Evolutionary conservation across 768 basidiomycete species (phyloP).

Genomic region (Xerocomus brunneocitrinus): DNA sequence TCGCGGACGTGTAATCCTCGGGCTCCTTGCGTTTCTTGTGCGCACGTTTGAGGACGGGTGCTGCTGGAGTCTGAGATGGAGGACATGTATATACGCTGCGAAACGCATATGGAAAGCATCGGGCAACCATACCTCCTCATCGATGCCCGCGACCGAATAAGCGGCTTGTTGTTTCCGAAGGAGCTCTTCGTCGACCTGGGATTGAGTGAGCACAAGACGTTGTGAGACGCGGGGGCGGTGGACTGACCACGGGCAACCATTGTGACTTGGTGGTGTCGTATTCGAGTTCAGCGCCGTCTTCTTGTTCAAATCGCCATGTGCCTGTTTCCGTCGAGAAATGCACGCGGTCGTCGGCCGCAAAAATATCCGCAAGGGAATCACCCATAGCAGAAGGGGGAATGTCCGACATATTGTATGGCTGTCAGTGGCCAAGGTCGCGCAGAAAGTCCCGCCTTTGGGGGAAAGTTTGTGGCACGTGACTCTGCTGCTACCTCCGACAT

Average conservation of each 20-base stretch:
- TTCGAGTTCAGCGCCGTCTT: slow-evolving; percentile 87
- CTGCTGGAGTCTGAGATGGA: slow-evolving; percentile 68
- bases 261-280: slow-evolving; percentile 70
- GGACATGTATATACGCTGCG: slow-evolving; percentile 21
- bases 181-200: slow-evolving; percentile 82
- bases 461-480: no score
- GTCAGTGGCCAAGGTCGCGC: background rate
- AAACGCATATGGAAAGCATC: slow-evolving; percentile 16
- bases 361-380: slow-evolving; percentile 54
- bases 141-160: slow-evolving; percentile 88
- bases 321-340: slow-evolving; percentile 71
- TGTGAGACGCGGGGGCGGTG: background rate
- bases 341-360: slow-evolving; percentile 76
- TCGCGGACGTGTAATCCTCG: slow-evolving; percentile 64
- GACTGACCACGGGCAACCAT: slow-evolving; percentile 83
- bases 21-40: slow-evolving; percentile 77
- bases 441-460: no score
- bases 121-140: slow-evolving; percentile 71
- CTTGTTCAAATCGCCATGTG: slow-evolving; percentile 88
- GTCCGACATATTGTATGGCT: slow-evolving; percentile 19
- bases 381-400: slow-evolving; percentile 44
- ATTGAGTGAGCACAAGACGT: background rate
- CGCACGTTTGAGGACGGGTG: slow-evolving; percentile 74
- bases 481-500: no score
- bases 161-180: slow-evolving; percentile 90